Percentiles rank a stretch among this genome's conserved stretches.
Conservation (phyloP, 495 filamentous ascomycete genomes). For the Thermothielavioides terrestris region DNA sequence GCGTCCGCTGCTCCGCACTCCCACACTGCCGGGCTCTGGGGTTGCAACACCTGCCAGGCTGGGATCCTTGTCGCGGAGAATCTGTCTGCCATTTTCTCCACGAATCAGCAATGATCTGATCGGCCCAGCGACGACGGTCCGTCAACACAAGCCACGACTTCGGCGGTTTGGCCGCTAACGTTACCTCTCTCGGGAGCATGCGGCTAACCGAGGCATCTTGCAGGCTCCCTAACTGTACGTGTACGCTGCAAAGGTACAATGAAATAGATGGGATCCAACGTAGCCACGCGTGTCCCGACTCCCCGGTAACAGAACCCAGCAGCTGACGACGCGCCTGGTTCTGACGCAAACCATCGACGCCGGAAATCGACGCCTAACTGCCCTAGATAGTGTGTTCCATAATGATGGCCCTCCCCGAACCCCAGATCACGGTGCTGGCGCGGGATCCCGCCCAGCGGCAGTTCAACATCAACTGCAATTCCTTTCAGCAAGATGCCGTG, state of each 20-base stretch:
- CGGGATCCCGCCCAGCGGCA: slow-evolving; percentile 29
- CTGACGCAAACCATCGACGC: too few relatives aligned
- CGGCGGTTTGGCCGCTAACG: not conserved
- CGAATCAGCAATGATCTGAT: too few relatives aligned
- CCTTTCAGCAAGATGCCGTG: slow-evolving; percentile 38
- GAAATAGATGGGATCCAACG: not conserved
- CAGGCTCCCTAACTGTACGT: not conserved
- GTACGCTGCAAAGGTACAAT: too few relatives aligned
- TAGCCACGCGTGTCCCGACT: not conserved
- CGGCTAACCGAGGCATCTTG: not conserved
- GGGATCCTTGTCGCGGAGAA: slow-evolving; percentile 5
- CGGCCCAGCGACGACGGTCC: too few relatives aligned
- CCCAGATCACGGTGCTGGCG: slow-evolving; percentile 25
- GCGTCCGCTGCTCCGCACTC: not conserved
- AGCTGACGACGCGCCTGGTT: too few relatives aligned
- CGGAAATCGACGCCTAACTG: too few relatives aligned
- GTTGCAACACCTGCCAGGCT: not conserved
- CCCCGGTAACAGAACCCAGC: not conserved
- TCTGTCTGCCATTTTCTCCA: slow-evolving; percentile 2
- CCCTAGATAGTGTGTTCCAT: too few relatives aligned
- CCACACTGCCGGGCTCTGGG: slow-evolving; percentile 3
- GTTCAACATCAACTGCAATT: slow-evolving; percentile 34
- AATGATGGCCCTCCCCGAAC: slow-evolving; percentile 24
- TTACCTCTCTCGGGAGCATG: not conserved
- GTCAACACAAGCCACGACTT: not conserved